These are phyloP conservation scores for Vicia villosa DNA, from an alignment of 306 rosid species.

Conservation along the genomic window DNA sequence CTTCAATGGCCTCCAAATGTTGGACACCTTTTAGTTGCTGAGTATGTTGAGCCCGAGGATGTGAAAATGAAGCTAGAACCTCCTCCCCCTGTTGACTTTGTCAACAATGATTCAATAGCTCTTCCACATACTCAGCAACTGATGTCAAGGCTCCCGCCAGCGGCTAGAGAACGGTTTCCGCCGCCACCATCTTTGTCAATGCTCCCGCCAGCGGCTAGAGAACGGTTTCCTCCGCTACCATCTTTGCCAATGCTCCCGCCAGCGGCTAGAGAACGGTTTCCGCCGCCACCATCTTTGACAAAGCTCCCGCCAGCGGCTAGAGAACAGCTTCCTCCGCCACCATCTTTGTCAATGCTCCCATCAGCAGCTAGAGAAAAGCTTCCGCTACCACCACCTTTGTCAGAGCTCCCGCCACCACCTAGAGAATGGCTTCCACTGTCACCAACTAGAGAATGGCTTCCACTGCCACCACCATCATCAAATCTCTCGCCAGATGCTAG, in stretches of 20 bases:
- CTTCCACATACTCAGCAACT: conserved; percentile 40
- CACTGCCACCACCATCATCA: conserved; percentile 50
- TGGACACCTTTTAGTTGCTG: conserved; percentile 76
- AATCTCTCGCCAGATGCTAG: conserved; percentile 52
- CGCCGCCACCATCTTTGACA: conserved; percentile 46
- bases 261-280: conserved; percentile 52
- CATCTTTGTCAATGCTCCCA: no score
- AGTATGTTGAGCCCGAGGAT: conserved; percentile 83
- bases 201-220: conserved; percentile 54
- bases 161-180: neutral
- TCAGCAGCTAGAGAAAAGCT: conserved; percentile 65
- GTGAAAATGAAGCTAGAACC: conserved; percentile 64
- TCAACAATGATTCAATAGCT: conserved; percentile 45
- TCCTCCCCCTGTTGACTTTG: conserved; percentile 58
- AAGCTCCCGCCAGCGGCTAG: conserved; percentile 45
- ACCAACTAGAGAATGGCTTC: conserved; percentile 56
- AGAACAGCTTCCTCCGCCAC: conserved; percentile 54
- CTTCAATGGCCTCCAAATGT: conserved; percentile 95
- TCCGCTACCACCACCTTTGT: conserved; percentile 47
- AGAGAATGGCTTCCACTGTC: conserved; percentile 68
- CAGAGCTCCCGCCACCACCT: conserved; percentile 51
- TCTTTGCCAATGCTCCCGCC: conserved; percentile 32
- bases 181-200: conserved; percentile 34
- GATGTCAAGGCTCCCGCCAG: neutral
- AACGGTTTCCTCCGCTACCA: conserved; percentile 55